A percentile compares a stretch with the other conserved stretches of the same genome.
These are phyloP conservation scores for Kwoniella shivajii DNA, from an alignment of 1,284 basidiomycete species.

Conservation along the genomic window DNA sequence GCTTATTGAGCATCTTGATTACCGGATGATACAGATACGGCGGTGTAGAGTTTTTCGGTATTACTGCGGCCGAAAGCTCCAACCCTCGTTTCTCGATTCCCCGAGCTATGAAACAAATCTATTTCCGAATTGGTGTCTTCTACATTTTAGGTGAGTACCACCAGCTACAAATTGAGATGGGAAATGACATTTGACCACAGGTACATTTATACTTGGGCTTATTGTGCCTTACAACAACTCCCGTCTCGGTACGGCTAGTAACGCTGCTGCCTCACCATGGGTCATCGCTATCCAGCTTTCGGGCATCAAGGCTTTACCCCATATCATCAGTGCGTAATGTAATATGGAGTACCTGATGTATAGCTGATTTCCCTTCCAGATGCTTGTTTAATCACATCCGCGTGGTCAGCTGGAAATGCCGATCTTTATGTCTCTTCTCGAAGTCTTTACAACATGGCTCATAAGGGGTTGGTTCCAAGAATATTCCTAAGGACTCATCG, in stretches of 20 bases:
- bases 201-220: conserved; percentile 63
- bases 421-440: conserved; percentile 58
- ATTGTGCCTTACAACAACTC: conserved; percentile 67
- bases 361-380: conserved; percentile 29
- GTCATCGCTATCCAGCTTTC: conserved; percentile 68
- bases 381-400: conserved; percentile 56
- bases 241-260: conserved; percentile 61
- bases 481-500: conserved; percentile 66
- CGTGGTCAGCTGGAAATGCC: conserved; percentile 58
- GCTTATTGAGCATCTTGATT: not conserved
- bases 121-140: conserved; percentile 66
- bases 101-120: conserved; percentile 61
- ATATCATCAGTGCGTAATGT: conserved; percentile 64
- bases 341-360: conserved; percentile 57
- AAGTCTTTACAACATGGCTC: conserved; percentile 57
- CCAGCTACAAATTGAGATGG: not conserved
- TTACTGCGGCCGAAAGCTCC: conserved; percentile 28
- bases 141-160: conserved; percentile 61
- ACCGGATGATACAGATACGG: conserved; percentile 9
- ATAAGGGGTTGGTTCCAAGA: conserved; percentile 55
- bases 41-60: conserved; percentile 27
- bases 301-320: conserved; percentile 69
- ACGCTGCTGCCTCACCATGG: conserved; percentile 71
- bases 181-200: not conserved
- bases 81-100: conserved; percentile 33